Conservation (phyloP, 345 rosid genomes). For the Corchorus olitorius region DNA sequence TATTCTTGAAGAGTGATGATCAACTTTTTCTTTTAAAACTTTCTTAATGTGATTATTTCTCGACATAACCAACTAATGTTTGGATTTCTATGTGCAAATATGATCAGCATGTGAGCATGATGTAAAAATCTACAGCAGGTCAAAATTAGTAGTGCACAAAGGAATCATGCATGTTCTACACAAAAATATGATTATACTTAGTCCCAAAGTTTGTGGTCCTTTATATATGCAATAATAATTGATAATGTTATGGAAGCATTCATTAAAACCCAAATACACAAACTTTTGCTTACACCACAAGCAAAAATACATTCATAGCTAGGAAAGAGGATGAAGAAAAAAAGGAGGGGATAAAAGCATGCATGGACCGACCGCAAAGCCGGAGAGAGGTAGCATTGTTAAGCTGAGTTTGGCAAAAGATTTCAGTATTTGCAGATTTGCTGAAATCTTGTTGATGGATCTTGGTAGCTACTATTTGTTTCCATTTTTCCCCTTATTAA, state of each 20-base stretch:
- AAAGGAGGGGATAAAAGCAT: neutral
- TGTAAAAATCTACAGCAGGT: neutral
- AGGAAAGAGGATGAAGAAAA: neutral
- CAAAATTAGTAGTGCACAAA: neutral
- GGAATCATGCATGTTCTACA: neutral
- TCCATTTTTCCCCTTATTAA: conserved; percentile 15
- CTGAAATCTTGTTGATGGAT: conserved; percentile 9
- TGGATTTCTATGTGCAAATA: too few relatives aligned
- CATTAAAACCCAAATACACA: neutral
- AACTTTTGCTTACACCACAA: conserved; percentile 18
- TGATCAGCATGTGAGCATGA: neutral
- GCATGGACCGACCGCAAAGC: neutral
- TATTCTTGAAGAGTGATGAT: neutral
- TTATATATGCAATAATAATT: neutral
- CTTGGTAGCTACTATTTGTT: conserved; percentile 13
- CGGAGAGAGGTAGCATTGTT: neutral
- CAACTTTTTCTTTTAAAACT: neutral
- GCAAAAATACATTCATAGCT: neutral
- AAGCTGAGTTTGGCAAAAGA: conserved; percentile 22
- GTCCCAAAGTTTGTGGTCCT: neutral
- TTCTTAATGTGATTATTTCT: neutral
- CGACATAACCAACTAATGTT: neutral
- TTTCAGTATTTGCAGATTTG: conserved; percentile 14
- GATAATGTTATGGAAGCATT: neutral
- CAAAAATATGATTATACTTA: neutral